Evolutionary conservation across 805 yeast genomes (phyloP), one percentile per base, ranked within the genome.

Genomic region (Torulaspora delbrueckii): DNA sequence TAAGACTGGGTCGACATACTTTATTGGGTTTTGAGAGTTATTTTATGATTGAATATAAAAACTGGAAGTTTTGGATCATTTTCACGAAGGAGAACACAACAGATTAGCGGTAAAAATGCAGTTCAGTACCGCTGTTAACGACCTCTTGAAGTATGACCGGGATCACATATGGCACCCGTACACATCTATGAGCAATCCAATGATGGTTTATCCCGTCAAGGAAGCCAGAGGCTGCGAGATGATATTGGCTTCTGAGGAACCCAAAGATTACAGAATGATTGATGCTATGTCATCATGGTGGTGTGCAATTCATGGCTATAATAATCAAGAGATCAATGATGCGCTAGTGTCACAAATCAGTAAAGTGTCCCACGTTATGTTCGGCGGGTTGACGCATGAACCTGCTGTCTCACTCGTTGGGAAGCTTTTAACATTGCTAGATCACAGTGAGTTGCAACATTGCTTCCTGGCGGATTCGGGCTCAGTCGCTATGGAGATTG

Each of bases 401-500:
- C 68, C 58, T 43, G 72, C 64, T 19, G 53, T 52, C 38, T 46
- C 41, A 36, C 53, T 58, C 47, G 64, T 49, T 25, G 59, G 60
- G 31, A 64, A 63, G 46, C 58, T 70, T 3, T 35, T 70, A 8
- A 52, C 60, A 10, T 25, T 70, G 42, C 62, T 67, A 18, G 67
- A 70, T 43, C 54, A 53, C 43, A 34, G 40, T 3, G 34, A 54
- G 16, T 43, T 60, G 16, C 52, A 54, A 9, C 48, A 52, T 22
- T 49, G 56, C 26, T 60, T 60, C 42, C 42, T 58, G 14, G 60
- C 62, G 2, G 63, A 57, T 41, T 55, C 60, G 28, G 63, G 64
- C 8, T 60, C 64, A 22, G 68, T 67, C 13, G 67, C 70, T 6
- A 69, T 70, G 24, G 74, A 70, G 48, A 66, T 68, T 34, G 67